Conservation (phyloP, 2,329 filamentous ascomycete genomes). For the Botrytis byssoidea region DNA sequence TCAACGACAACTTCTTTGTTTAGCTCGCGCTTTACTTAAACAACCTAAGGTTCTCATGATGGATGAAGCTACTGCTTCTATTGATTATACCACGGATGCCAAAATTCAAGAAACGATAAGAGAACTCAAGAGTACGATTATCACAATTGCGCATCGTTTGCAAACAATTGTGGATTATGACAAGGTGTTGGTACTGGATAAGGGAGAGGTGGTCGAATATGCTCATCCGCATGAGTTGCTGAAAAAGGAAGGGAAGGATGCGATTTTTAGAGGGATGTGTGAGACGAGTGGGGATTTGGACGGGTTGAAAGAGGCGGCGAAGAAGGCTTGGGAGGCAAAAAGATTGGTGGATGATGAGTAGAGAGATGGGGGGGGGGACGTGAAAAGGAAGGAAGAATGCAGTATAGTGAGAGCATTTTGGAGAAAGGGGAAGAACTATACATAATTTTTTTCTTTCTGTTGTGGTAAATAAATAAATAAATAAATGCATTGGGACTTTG, state of each 20-base stretch:
- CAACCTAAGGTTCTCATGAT: slow-evolving; percentile 92
- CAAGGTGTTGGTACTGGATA: slow-evolving; percentile 91
- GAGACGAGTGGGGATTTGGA: slow-evolving; percentile 66
- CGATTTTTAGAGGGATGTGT: slow-evolving; percentile 64
- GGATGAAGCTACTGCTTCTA: slow-evolving; percentile 97
- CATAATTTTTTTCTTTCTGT: neutral
- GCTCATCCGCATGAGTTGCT: slow-evolving; percentile 86
- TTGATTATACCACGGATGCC: slow-evolving; percentile 91
- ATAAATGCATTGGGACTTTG: neutral
- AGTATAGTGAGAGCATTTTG: neutral
- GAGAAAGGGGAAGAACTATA: neutral
- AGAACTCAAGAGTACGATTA: slow-evolving; percentile 88
- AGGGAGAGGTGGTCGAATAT: slow-evolving; percentile 82
- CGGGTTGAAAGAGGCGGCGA: slow-evolving; percentile 53
- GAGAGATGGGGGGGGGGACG: neutral
- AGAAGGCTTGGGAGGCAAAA: slow-evolving; percentile 45
- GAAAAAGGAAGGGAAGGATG: slow-evolving; percentile 54
- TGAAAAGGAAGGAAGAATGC: too few species aligned
- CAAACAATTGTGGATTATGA: slow-evolving; percentile 99
- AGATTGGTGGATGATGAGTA: slow-evolving; percentile 43
- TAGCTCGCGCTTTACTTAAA: slow-evolving; percentile 90
- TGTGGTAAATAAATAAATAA: neutral
- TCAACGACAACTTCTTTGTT: slow-evolving; percentile 89
- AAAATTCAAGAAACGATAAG: slow-evolving; percentile 97
- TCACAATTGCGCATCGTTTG: slow-evolving; percentile 92